A percentile compares a stretch with the other conserved stretches of the same genome.
phyloP scores from a whole-genome alignment of 2,329 filamentous ascomycete genomes.

The Trichoderma simmonsii region DNA sequence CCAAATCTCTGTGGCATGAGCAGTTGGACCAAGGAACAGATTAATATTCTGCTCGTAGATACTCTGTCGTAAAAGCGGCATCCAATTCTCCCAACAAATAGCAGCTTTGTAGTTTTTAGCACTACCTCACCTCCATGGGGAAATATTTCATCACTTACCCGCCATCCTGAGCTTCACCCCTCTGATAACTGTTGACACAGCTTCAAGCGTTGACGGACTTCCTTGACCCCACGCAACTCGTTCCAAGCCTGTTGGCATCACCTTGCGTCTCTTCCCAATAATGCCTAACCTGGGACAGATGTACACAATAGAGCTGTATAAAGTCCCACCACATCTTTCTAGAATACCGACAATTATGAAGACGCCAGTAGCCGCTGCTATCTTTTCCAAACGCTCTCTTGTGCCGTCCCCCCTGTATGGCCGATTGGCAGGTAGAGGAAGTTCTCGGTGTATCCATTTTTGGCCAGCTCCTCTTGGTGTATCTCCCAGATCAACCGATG shows the following conservation, averaged over 20 bases:
- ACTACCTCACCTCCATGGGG: accelerated
- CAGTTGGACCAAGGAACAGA: neutral
- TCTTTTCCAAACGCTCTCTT: neutral
- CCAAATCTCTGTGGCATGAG: slow-evolving; percentile 5
- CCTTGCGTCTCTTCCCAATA: neutral
- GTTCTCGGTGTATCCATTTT: neutral
- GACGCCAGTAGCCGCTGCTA: neutral
- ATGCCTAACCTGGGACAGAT: neutral
- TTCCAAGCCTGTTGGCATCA: neutral
- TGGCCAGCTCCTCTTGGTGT: neutral
- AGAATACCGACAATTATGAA: neutral
- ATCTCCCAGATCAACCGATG: neutral
- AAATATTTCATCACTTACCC: neutral
- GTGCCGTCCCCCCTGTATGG: neutral
- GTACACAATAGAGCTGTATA: neutral
- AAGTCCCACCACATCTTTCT: neutral
- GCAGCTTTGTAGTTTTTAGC: neutral
- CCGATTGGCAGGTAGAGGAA: neutral
- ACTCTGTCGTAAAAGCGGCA: neutral
- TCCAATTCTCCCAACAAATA: slow-evolving; percentile 7
- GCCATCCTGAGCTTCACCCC: neutral
- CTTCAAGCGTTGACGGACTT: neutral
- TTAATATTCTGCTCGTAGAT: neutral
- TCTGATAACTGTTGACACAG: neutral
- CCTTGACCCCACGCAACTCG: neutral